Evolutionary conservation across 768 basidiomycete species (phyloP), one percentile per base, ranked within the genome.

Genomic region (Hortiboletus campestris): DNA sequence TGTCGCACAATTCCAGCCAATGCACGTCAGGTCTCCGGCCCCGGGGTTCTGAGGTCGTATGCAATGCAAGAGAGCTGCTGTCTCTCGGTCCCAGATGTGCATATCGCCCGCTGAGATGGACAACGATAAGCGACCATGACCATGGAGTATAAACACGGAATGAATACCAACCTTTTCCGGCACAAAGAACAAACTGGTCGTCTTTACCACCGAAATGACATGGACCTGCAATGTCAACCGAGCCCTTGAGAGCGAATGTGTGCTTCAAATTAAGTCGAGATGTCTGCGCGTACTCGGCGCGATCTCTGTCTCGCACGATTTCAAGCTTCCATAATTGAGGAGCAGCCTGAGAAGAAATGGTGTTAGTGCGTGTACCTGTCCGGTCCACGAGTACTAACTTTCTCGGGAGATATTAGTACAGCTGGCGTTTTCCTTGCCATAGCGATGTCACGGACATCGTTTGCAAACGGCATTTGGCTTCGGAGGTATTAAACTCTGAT

Each of bases 51-150:
- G 85, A 29, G 84, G 79, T 14, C 80, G 83, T 60, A 93, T 78
- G 58, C 84, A 80, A 58, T 90, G 89, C 3, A 93, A 75, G 2
- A 90, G 73, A 9, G 83, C 78, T 6, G 82, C 91, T 12, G 86
- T 87, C 71, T 91, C 89, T 56, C 84, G 82, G 63, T 93, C 91
- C 91, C 91, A 93, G 13, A 92, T 88, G 64, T 89, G 86, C 14
- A 93, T 85, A 63, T 91, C 88, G 5, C 91, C 91, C 57, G 81
- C 90, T 91, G 56, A 35, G 22, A 43, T 42, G 19, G 40, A 53
- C n/a, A n/a, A 40, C 19, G 7, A 48, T 53, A 14, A 57, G 53
- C 35, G 39, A 53, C 5, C 39, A 10, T 5, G 19, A 39, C 31
- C 2, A 36, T 17, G n/a, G n/a, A 22, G 12, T 12, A 49, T 11